phyloP scores from a whole-genome alignment of 139 green algal species.

The Coelastrella sp. region DNA sequence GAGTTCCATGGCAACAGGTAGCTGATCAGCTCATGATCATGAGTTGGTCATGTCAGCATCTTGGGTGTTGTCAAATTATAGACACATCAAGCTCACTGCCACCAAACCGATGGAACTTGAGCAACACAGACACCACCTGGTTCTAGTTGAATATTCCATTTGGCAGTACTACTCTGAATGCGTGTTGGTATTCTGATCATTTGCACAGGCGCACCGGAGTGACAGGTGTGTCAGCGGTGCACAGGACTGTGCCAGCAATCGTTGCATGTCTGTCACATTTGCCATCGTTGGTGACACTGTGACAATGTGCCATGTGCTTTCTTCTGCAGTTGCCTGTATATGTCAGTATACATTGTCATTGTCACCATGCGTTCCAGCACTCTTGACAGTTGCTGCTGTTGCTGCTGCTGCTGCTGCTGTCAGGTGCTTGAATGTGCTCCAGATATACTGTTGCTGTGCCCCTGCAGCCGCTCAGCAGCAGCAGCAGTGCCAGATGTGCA shows the following conservation, averaged over 20 bases:
- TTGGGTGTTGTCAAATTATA: not conserved
- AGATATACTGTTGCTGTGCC: conserved; percentile 27
- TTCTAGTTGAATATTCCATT: not conserved
- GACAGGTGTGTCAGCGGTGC: too few species aligned
- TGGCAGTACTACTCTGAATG: not conserved
- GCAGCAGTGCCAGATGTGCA: not conserved
- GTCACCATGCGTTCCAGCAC: too few species aligned
- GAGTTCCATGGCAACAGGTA: conserved; percentile 35
- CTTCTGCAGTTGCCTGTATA: too few species aligned
- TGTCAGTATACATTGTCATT: too few species aligned
- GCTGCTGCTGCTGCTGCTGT: conserved; percentile 5
- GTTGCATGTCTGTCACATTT: too few species aligned
- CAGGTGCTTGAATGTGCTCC: conserved; percentile 15
- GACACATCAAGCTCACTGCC: not conserved
- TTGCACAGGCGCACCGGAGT: too few species aligned
- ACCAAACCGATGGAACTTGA: too few species aligned
- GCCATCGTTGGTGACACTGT: too few species aligned
- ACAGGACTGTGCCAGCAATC: too few species aligned
- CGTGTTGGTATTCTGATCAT: too few species aligned
- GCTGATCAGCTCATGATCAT: not conserved
- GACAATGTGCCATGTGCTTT: too few species aligned
- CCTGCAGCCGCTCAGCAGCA: conserved; percentile 21
- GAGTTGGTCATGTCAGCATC: not conserved
- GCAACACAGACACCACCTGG: too few species aligned
- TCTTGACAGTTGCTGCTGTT: not conserved